Base-by-base conservation (phyloP, 257 asterid species). In the Salvia hispanica region DNA sequence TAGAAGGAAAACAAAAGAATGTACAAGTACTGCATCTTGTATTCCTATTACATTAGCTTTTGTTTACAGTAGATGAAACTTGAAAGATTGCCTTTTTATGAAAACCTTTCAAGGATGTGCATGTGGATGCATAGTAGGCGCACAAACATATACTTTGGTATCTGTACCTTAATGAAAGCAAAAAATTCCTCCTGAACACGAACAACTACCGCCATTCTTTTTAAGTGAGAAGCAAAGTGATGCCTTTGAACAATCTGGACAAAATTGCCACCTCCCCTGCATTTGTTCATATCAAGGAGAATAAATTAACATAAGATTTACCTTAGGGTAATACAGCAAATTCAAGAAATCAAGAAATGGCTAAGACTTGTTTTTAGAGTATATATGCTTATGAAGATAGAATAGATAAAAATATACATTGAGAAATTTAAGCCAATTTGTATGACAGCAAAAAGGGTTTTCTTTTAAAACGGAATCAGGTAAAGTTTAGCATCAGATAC, bases 161-260 rank as follows among this genome's bases (percentile, higher is more conserved):
- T 55, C 25, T 77, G 42, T 69, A 93, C 99, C 97, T 93, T 93
- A 34, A 90, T 96, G 69, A 93, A 90, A 52, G 95, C 86, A 74
- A 88, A 75, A 81, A 86, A 93, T 73, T 88, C 92, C 77, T 90
- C 99, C 84, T 93, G 94, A 72, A 88, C 83, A 10, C 96, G 91
- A 74, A 88, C 99, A 65, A 93, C 96, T 65, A 85, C 99, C 56
- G 97, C 87, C 99, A 93, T 93, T 80, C 99, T 88, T 82, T 93
- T 93, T 68, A 90, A 82, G 78, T 93, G 82, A 52, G 99, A 93
- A 16, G 99, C 99, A 74, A 93, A 93, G 84, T 93, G 99, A 81
- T 93, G 96, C 55, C 99, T 87, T 80, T 90, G 99, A 62, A 93
- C 86, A 83, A 93, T 93, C 84, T 93, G 99, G 86, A 93, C 97